Conservation (phyloP, 441 rosid species). For the Corymbia citriodora region DNA sequence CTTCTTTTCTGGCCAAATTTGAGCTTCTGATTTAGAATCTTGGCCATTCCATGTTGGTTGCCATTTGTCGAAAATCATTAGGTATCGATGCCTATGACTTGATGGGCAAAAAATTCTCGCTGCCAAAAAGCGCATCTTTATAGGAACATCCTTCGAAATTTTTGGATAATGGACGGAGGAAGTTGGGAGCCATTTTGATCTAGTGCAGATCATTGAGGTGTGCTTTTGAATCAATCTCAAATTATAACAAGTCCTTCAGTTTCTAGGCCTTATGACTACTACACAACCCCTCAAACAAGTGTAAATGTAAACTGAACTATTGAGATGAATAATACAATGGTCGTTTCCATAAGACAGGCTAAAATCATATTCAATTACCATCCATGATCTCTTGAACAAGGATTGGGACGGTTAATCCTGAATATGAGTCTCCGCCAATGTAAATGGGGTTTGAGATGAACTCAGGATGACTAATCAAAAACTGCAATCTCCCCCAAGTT, state of each 20-base stretch:
- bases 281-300: too few relatives aligned
- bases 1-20: not conserved
- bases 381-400: constrained; percentile 34
- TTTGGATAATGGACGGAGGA: not conserved
- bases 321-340: not conserved
- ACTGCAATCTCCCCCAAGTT: constrained; percentile 24
- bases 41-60: not conserved
- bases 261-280: not conserved
- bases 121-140: not conserved
- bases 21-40: not conserved
- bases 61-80: not conserved
- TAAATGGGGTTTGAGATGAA: constrained; percentile 44
- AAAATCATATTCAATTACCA: constrained; percentile 23
- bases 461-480: constrained; percentile 50
- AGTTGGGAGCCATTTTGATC: not conserved
- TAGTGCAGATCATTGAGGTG: not conserved
- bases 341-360: not conserved
- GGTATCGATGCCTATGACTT: not conserved
- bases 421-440: constrained; percentile 69
- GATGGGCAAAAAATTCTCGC: not conserved
- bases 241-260: not conserved
- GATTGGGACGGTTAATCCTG: constrained; percentile 53
- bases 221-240: not conserved
- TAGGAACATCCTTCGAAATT: not conserved
- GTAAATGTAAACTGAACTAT: not conserved